These are phyloP conservation scores for Diplodia scrobiculata DNA, from an alignment of 2,329 filamentous ascomycete species.

Conservation along the genomic window DNA sequence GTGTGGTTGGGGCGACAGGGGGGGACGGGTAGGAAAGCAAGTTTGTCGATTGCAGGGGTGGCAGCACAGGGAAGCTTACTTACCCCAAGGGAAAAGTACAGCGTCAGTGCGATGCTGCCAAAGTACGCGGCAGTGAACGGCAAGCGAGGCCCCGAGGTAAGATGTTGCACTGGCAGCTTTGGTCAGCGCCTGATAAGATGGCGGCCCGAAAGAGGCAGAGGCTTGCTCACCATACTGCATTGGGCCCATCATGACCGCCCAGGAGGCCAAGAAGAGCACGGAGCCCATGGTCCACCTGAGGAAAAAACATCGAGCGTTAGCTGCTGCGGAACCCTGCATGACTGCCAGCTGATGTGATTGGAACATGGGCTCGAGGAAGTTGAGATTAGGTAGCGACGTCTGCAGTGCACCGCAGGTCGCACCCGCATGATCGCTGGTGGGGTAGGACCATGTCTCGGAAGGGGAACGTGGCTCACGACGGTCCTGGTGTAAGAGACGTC, in stretches of 20 bases:
- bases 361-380: constrained; percentile 35
- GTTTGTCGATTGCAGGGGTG: constrained; percentile 30
- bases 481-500: constrained; percentile 36
- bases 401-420: constrained; percentile 45
- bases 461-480: constrained; percentile 44
- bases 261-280: constrained; percentile 83
- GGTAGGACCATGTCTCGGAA: constrained; percentile 32
- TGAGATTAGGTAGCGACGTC: constrained; percentile 39
- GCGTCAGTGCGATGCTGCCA: constrained; percentile 82
- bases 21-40: constrained; percentile 25
- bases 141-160: constrained; percentile 78
- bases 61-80: constrained; percentile 49
- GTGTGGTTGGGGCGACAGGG: constrained; percentile 28
- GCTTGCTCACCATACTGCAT: constrained; percentile 64
- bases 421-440: constrained; percentile 47
- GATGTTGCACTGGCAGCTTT: constrained; percentile 63
- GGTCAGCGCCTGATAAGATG: constrained; percentile 29
- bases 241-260: constrained; percentile 92
- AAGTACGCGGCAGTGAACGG: constrained; percentile 96
- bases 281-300: constrained; percentile 93
- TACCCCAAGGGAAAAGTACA: constrained; percentile 91
- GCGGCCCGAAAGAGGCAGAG: constrained; percentile 31
- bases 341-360: constrained; percentile 34
- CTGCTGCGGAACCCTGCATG: constrained; percentile 29
- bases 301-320: constrained; percentile 31